Evolutionary conservation across 1,284 basidiomycete species (phyloP), one percentile per base, ranked within the genome.

Genomic region (Cryptococcus maquisensis): DNA sequence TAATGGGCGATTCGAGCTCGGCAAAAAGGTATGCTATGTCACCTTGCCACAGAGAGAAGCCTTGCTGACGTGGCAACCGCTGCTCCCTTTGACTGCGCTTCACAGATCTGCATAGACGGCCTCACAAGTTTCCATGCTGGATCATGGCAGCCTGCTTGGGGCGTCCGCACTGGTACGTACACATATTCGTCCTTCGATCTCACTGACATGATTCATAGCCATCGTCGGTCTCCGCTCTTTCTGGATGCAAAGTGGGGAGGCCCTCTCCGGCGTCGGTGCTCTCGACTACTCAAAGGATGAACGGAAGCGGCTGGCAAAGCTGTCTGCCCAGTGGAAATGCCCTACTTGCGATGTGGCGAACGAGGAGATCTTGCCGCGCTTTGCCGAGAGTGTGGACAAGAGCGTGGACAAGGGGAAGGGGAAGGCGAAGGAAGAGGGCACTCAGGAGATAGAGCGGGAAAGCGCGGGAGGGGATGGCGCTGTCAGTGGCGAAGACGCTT

Each of bases 131-230:
- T 76, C 54, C 74, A 76, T 55, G 68, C 72, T 21, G 73, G 72
- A 3, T 67, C 65, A 42, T 98, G 94, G 94, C 92, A 96, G 75
- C 94, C 94, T 32, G 92, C 94, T 13, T 98, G 94, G 94, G 94
- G 94, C 53, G 89, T 98, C 24, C 83, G 94, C 56, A 97, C 94
- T 55, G 90, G 90, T 85, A 59, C 47, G 75, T 78, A 7, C 48
- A 36, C 23, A 41, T 26, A 18, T 16, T 41, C 51, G 47, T 48
- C 20, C 3, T 18, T 8, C 40, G 13, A n/a, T 4, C 35, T 23
- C n/a, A 26, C 26, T 38, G 45, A 23, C 18, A 16, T 44, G 47
- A 5, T 38, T 37, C 13, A 21, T 62, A 87, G 92, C 90, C 21
- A 92, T 96, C 61, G 83, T 93, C 51, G 94, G 90, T 18, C 80